These are phyloP conservation scores for Suillus ampliporus DNA, from an alignment of 768 basidiomycete species.

Conservation along the genomic window DNA sequence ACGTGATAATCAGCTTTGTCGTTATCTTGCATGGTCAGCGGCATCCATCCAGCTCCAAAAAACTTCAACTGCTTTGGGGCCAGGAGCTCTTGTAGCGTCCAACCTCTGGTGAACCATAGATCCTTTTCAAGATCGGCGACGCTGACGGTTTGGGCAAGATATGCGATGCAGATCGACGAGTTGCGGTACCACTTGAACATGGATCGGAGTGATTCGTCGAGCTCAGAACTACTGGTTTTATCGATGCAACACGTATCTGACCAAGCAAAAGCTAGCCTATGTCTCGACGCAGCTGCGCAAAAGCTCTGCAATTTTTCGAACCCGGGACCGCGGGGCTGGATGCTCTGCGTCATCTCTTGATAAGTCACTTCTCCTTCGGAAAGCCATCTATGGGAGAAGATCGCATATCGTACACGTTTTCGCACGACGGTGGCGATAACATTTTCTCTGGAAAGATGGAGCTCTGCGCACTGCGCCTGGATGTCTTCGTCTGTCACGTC, in stretches of 20 bases:
- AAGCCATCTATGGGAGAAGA: constrained; percentile 13
- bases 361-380: constrained; percentile 9
- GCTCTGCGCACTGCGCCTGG: not conserved
- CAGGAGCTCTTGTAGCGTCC: constrained; percentile 12
- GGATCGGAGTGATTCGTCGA: constrained; percentile 19
- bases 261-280: constrained; percentile 13
- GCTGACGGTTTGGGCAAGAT: constrained; percentile 9
- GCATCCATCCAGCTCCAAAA: constrained; percentile 15
- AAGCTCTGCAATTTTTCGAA: constrained; percentile 11
- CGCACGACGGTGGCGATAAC: not conserved
- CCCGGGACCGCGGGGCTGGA: not conserved
- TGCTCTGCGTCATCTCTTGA: constrained; percentile 3
- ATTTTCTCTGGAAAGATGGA: not conserved
- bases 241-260: constrained; percentile 18
- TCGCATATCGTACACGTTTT: constrained; percentile 7
- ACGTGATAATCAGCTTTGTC: constrained; percentile 6
- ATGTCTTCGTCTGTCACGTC: constrained; percentile 6
- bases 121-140: constrained; percentile 10
- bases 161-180: constrained; percentile 17
- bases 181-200: constrained; percentile 24
- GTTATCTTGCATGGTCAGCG: not conserved
- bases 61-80: constrained; percentile 20
- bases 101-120: constrained; percentile 21
- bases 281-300: constrained; percentile 1
- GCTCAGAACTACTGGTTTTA: constrained; percentile 20